Evolutionary conservation across 2,329 filamentous ascomycete species (phyloP), one percentile per base, ranked within the genome.

Genomic region (Fusarium cyanostomum): DNA sequence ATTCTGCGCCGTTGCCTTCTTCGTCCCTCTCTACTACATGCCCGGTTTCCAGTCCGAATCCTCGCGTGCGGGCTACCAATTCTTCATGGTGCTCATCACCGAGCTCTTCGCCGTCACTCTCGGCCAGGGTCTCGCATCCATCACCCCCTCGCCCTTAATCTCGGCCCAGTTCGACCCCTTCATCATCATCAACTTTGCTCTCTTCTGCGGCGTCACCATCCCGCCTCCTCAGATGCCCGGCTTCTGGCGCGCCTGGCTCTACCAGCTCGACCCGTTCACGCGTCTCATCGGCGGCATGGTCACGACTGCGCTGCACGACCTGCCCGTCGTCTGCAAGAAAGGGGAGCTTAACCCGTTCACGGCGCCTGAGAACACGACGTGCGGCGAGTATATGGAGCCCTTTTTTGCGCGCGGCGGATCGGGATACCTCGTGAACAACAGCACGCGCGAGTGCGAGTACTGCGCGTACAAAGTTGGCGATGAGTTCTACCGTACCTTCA

Each of bases 121-220:
- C 2, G 92, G 85, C 4, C 93, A 94, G 73, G 86, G 86, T 54
- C 83, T 96, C 5, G 89, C 91, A 0, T 88, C 93, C 0, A 78
- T 94, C 53, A 95, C 92, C 0, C 92, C 93, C 0, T 88, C 86
- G 21, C 87, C 91, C 2, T 92, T 92, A 77, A 91, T 96, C 68
- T 88, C 91, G 0, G 87, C 89, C 12, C 87, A 94, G 66, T 84
- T 92, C 65, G 93, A 96, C 69, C 92, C 93, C 1, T 91, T 94
- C 73, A 80, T 95, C 73, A 89, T 93, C 75, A 91, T 95, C 74
- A 87, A 89, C 56, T 94, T 96, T 72, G 85, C 90, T 1, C 84
- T 96, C 21, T 96, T 96, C 86, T 96, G 92, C 71, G 92, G 92
- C 75, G 92, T 96, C 60, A 90, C 91, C 0, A 91, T 96, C 46